A percentile compares a stretch with the other conserved stretches of the same genome.
These are phyloP conservation scores for Ambrosiella cleistominuta DNA, from an alignment of 2,329 filamentous ascomycete species.

Conservation along the genomic window DNA sequence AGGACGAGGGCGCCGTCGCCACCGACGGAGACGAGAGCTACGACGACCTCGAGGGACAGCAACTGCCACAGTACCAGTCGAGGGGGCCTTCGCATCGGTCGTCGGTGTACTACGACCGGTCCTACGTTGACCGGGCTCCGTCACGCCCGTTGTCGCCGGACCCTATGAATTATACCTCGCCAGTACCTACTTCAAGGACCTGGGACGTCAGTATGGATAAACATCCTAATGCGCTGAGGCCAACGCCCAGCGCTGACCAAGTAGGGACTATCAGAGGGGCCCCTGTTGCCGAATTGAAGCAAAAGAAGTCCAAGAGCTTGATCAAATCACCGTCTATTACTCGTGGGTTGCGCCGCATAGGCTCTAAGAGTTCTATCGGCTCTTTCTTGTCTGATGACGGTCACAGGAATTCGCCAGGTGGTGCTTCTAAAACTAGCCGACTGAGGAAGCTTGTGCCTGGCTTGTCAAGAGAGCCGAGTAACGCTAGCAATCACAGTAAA, in stretches of 20 bases:
- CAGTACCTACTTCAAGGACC: neutral
- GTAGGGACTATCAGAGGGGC: neutral
- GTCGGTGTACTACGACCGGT: slow-evolving; percentile 2
- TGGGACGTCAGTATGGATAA: slow-evolving; percentile 1
- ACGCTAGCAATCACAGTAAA: slow-evolving; percentile 2
- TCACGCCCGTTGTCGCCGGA: slow-evolving; percentile 6
- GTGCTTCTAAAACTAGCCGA: slow-evolving; percentile 9
- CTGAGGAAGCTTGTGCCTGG: slow-evolving; percentile 10
- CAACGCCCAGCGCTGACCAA: slow-evolving; percentile 6
- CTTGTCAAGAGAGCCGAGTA: slow-evolving; percentile 9
- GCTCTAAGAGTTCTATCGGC: slow-evolving; percentile 11
- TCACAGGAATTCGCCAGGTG: neutral
- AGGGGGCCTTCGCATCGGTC: neutral
- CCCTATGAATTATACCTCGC: slow-evolving; percentile 2
- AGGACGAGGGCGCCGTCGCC: slow-evolving; percentile 12
- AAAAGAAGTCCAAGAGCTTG: slow-evolving; percentile 8
- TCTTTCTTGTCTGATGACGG: slow-evolving; percentile 11
- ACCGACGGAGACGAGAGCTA: slow-evolving; percentile 10
- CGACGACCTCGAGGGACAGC: slow-evolving; percentile 6
- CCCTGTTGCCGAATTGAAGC: slow-evolving; percentile 3
- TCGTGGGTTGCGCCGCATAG: slow-evolving; percentile 9
- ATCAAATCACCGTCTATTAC: slow-evolving; percentile 9
- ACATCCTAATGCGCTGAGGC: neutral
- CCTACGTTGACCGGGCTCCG: slow-evolving; percentile 1
- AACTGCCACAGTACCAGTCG: neutral